Percentiles rank a stretch among this genome's conserved stretches.
Evolutionary conservation across 192 early-diverging fungal species (phyloP).

Genomic region (Haplosporangium gracile): DNA sequence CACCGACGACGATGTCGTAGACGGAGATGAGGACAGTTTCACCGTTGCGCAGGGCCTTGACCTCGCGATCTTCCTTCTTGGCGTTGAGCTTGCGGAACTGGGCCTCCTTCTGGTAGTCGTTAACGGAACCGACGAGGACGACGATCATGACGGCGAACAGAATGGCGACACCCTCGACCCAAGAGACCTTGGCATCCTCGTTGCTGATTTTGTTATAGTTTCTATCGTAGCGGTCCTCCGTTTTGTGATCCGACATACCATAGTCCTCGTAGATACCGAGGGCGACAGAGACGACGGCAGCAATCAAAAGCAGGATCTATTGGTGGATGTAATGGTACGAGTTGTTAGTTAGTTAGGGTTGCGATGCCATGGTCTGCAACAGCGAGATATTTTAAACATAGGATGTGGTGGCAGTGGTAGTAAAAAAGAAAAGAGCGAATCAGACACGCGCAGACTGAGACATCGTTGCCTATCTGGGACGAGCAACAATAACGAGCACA

Average conservation of each 20-base stretch:
- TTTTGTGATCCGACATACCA: conserved; percentile 47
- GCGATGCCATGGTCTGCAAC: not conserved
- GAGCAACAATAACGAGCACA: not conserved
- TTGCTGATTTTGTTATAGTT: not conserved
- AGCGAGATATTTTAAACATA: not conserved
- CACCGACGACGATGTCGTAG: conserved; percentile 88
- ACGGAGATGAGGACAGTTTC: conserved; percentile 76
- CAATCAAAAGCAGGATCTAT: conserved; percentile 79
- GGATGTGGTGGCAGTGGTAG: not conserved
- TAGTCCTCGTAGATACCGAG: conserved; percentile 86
- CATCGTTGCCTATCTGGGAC: not conserved
- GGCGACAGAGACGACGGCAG: conserved; percentile 80
- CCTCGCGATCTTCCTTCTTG: conserved; percentile 84
- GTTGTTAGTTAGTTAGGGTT: too few species aligned
- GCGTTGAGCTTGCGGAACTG: conserved; percentile 86
- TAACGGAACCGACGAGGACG: conserved; percentile 78
- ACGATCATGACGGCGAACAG: conserved; percentile 84
- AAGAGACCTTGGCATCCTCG: conserved; percentile 66
- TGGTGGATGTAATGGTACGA: not conserved
- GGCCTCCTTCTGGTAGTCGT: conserved; percentile 87
- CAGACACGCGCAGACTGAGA: not conserved
- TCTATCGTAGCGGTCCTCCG: conserved; percentile 40
- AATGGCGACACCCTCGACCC: conserved; percentile 91
- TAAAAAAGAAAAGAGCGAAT: not conserved
- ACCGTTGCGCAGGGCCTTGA: conserved; percentile 82